These are phyloP conservation scores for Aspergillus bridgeri DNA, from an alignment of 495 filamentous ascomycete species.

Conservation along the genomic window DNA sequence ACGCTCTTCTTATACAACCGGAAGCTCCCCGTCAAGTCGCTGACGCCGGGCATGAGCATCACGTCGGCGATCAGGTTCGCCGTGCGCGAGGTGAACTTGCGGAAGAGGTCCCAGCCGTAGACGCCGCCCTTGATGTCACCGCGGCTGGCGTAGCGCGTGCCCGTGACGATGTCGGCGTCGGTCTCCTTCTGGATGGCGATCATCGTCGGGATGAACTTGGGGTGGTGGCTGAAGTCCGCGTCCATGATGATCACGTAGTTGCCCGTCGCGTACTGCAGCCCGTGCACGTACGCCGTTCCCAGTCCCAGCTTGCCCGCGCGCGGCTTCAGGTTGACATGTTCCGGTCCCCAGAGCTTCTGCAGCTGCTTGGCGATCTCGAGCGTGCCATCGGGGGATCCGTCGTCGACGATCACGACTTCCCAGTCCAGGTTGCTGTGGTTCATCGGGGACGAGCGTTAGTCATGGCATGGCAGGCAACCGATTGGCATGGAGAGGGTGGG, in stretches of 20 bases:
- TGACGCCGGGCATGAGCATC: conserved; percentile 90
- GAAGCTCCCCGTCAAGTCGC: conserved; percentile 93
- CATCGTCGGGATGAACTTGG: conserved; percentile 92
- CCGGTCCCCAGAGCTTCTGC: conserved; percentile 69
- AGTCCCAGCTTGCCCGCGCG: conserved; percentile 93
- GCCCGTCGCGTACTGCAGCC: conserved; percentile 78
- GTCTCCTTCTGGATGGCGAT: conserved; percentile 64
- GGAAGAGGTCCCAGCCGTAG: conserved; percentile 95
- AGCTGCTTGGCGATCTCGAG: conserved; percentile 87
- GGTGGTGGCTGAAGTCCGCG: conserved; percentile 98
- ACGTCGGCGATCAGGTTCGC: conserved; percentile 97
- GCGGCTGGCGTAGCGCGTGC: conserved; percentile 80
- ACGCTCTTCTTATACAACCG: conserved; percentile 88
- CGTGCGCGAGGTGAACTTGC: conserved; percentile 84
- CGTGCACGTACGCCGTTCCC: conserved; percentile 95
- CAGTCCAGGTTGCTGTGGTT: conserved; percentile 78
- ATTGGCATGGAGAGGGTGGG: background rate
- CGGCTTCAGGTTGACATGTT: conserved; percentile 77
- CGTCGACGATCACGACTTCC: conserved; percentile 97
- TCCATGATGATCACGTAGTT: conserved; percentile 99
- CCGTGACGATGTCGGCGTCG: conserved; percentile 93
- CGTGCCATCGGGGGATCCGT: conserved; percentile 94
- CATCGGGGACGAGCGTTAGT: background rate
- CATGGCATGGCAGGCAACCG: background rate
- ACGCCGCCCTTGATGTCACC: conserved; percentile 71